Evolutionary conservation across 2,329 filamentous ascomycete species (phyloP).

Genomic region (Fusarium guadeloupense): DNA sequence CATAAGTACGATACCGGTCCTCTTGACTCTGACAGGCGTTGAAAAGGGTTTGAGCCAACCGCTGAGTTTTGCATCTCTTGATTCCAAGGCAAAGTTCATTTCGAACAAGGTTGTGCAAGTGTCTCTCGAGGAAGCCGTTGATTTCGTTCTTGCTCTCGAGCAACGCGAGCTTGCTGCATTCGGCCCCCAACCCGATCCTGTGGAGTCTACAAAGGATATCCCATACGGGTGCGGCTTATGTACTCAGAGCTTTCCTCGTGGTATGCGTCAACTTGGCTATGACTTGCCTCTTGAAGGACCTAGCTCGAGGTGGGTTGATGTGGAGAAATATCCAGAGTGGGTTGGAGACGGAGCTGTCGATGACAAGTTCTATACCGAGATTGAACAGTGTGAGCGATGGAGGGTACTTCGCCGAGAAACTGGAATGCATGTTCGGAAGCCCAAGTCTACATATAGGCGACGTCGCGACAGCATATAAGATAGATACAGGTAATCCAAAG

Average conservation of each 20-base stretch:
- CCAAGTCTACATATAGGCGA: too few relatives aligned
- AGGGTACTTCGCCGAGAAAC: too few relatives aligned
- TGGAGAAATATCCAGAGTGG: not conserved
- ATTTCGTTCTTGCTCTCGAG: not conserved
- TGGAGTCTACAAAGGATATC: not conserved
- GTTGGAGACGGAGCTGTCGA: not conserved
- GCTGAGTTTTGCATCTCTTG: constrained; percentile 12
- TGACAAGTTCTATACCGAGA: too few relatives aligned
- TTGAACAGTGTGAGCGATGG: too few relatives aligned
- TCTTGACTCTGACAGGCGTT: constrained; percentile 2
- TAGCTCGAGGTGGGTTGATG: not conserved
- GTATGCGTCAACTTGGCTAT: not conserved
- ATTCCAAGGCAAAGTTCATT: not conserved
- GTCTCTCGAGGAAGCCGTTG: not conserved
- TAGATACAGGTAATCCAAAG: too few relatives aligned
- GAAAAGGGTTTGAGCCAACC: constrained; percentile 4
- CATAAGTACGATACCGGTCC: constrained; percentile 1
- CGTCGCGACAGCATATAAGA: too few relatives aligned
- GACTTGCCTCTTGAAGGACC: not conserved
- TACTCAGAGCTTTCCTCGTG: too few relatives aligned
- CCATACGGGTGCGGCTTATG: not conserved
- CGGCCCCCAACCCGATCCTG: not conserved
- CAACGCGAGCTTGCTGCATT: not conserved
- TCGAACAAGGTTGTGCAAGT: not conserved
- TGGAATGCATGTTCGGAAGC: too few relatives aligned